phyloP scores from a whole-genome alignment of 1,139 yeast genomes.

The Wickerhamiella pararugosa region DNA sequence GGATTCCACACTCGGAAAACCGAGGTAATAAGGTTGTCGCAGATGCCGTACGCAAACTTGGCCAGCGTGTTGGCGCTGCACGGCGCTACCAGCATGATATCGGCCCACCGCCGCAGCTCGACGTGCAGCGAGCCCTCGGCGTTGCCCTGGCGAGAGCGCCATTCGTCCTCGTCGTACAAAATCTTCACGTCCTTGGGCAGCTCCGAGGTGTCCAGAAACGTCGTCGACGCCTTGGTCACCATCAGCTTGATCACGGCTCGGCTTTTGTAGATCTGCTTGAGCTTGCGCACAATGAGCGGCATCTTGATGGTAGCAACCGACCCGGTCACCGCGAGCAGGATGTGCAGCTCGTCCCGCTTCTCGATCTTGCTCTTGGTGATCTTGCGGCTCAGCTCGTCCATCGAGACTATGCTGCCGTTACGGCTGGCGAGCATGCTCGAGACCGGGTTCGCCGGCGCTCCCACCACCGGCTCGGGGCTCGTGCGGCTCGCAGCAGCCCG shows the following conservation, averaged over 20 bases:
- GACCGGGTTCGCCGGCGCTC: neutral
- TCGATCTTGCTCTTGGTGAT: neutral
- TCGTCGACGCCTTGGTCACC: constrained; percentile 70
- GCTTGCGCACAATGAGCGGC: constrained; percentile 69
- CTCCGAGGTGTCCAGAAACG: constrained; percentile 49
- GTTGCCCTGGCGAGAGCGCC: constrained; percentile 35
- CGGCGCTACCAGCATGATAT: constrained; percentile 79
- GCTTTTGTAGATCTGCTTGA: constrained; percentile 60
- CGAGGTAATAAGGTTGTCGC: constrained; percentile 73
- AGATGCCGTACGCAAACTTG: constrained; percentile 76
- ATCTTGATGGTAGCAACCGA: constrained; percentile 92
- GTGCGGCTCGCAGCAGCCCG: constrained; percentile 14
- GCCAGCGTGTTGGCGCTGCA: constrained; percentile 87
- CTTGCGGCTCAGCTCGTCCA: neutral
- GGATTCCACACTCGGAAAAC: constrained; percentile 91
- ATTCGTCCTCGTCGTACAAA: constrained; percentile 91
- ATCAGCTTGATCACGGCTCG: constrained; percentile 67
- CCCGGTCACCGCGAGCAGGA: constrained; percentile 84
- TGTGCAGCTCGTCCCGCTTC: constrained; percentile 49
- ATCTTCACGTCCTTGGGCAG: constrained; percentile 71
- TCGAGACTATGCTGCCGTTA: neutral
- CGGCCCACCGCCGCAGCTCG: constrained; percentile 91
- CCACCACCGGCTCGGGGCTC: neutral
- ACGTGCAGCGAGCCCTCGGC: constrained; percentile 70
- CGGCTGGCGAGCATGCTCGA: neutral